phyloP scores from a whole-genome alignment of 768 basidiomycete genomes.

The Cubamyces sp. region DNA sequence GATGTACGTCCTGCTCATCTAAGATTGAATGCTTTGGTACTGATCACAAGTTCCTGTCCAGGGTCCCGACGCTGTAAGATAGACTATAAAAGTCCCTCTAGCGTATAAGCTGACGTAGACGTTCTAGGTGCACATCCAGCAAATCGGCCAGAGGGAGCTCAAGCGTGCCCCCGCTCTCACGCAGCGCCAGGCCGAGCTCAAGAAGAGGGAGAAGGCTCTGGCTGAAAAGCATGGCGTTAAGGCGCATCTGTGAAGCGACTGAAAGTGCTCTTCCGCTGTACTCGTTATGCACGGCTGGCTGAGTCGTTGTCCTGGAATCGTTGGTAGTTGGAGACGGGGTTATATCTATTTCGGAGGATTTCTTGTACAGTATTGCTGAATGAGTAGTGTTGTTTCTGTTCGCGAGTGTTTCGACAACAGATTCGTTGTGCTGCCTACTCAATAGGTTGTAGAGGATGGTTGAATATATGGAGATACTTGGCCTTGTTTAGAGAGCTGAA shows the following conservation, averaged over 20 bases:
- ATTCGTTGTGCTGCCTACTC: too few relatives aligned
- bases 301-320: too few relatives aligned
- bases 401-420: too few relatives aligned
- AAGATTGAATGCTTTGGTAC: not conserved
- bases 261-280: not conserved
- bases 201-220: slow-evolving; percentile 63
- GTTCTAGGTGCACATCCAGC: slow-evolving; percentile 87
- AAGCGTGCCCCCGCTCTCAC: slow-evolving; percentile 70
- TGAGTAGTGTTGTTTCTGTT: not conserved
- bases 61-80: slow-evolving; percentile 82
- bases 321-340: too few relatives aligned
- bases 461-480: too few relatives aligned
- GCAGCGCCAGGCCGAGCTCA: slow-evolving; percentile 55
- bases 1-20: slow-evolving; percentile 56
- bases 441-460: not conserved
- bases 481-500: too few relatives aligned
- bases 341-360: slow-evolving; percentile 5
- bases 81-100: too few relatives aligned
- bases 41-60: slow-evolving; percentile 35
- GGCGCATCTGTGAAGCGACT: slow-evolving; percentile 49
- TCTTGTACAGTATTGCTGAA: slow-evolving; percentile 3
- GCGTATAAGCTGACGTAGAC: slow-evolving; percentile 43
- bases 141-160: slow-evolving; percentile 89
- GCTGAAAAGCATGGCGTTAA: slow-evolving; percentile 65
- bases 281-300: not conserved